phyloP scores from a whole-genome alignment of 2,329 filamentous ascomycete species.

The Elsinoe ampelina region DNA sequence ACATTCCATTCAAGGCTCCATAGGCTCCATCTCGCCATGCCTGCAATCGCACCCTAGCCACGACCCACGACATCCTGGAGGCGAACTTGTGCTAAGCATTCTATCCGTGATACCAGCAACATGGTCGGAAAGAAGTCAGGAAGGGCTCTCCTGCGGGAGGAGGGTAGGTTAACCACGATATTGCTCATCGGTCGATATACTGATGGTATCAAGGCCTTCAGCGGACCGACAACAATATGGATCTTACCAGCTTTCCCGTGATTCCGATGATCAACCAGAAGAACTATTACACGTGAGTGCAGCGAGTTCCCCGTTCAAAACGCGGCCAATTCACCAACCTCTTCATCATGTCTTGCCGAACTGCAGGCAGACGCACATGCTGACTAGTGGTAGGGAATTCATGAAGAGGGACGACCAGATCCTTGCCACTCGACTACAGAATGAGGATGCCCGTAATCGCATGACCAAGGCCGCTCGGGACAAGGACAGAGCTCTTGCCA shows the following conservation, averaged over 20 bases:
- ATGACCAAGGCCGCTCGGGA: slow-evolving; percentile 83
- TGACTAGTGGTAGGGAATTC: slow-evolving; percentile 59
- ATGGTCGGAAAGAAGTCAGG: slow-evolving; percentile 62
- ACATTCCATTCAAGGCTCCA: no score
- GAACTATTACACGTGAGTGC: slow-evolving; percentile 88
- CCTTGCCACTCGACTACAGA: slow-evolving; percentile 76
- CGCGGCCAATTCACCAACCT: no score
- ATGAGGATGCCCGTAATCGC: slow-evolving; percentile 73
- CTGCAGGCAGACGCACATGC: no score
- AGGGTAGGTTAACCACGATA: slow-evolving; percentile 33
- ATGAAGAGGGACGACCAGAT: slow-evolving; percentile 97
- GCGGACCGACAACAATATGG: slow-evolving; percentile 97
- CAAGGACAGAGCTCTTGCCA: slow-evolving; percentile 72
- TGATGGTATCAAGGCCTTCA: slow-evolving; percentile 59
- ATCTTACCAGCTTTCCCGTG: slow-evolving; percentile 86
- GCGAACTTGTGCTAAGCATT: background rate
- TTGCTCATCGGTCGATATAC: slow-evolving; percentile 2
- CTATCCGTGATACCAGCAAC: slow-evolving; percentile 17
- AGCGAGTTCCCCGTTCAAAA: no score
- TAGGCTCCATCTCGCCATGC: background rate
- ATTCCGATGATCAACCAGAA: slow-evolving; percentile 95
- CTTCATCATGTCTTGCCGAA: no score
- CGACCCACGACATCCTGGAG: background rate
- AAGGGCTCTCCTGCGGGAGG: slow-evolving; percentile 51
- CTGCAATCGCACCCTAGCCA: background rate